Conservation (phyloP, 208 protist genomes). For the Kentomonas sorsogonicus region DNA sequence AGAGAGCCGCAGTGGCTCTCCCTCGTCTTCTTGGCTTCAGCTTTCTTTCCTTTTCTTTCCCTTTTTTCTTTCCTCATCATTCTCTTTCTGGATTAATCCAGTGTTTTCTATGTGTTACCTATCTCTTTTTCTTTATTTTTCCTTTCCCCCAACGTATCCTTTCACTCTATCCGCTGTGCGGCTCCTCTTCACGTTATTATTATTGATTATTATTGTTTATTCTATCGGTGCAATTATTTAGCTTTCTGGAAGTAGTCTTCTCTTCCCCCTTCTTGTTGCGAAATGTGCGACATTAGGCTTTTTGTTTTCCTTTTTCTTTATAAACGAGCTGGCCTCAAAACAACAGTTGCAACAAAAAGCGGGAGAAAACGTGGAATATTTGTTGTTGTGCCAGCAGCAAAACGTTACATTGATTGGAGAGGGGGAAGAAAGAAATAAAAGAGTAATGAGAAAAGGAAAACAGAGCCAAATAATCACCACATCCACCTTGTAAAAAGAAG, state of each 20-base stretch:
- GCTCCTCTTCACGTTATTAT: background rate
- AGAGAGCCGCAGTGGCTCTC: slow-evolving; percentile 4
- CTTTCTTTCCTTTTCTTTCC: slow-evolving; percentile 5
- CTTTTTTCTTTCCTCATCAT: slow-evolving; percentile 13
- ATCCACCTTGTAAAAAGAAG: no score
- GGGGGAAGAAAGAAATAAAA: no score
- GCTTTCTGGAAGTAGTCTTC: slow-evolving; percentile 1
- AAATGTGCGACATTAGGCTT: no score
- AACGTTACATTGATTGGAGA: no score
- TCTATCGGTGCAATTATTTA: background rate
- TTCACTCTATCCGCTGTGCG: background rate
- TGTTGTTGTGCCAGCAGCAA: no score
- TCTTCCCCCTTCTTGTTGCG: slow-evolving; percentile 5
- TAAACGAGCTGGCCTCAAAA: background rate
- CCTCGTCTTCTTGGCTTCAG: background rate
- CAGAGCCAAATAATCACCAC: no score
- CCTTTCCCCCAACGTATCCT: background rate
- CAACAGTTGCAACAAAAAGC: no score
- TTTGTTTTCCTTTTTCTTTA: background rate
- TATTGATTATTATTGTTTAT: slow-evolving; percentile 1
- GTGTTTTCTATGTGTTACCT: background rate
- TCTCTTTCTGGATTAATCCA: slow-evolving; percentile 8
- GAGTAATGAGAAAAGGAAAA: no score
- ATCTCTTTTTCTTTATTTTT: slow-evolving; percentile 6
- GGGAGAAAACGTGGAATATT: no score